Base-by-base conservation (phyloP, 495 filamentous ascomycete genomes). In the Daldinia grandis region DNA sequence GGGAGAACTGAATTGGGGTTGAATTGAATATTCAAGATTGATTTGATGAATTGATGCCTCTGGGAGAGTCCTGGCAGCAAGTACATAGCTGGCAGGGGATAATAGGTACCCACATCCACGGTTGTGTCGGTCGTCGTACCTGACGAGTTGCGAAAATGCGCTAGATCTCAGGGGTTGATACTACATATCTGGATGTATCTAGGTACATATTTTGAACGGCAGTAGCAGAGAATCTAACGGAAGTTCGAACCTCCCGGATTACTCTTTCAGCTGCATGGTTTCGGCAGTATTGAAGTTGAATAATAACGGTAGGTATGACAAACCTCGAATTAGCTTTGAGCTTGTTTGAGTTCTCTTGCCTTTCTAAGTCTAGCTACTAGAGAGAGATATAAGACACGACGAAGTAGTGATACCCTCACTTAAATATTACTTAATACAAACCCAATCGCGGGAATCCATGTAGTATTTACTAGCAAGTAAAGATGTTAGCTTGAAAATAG, bases 81-180 rank as follows among this genome's bases (percentile, higher is more conserved):
- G 15, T 50, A 64, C 55, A 57, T 59, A 42, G 59, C 6, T 21
- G 44, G 58, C 57, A 51, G 28, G 33, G 63, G 28, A 57, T 21
- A 51, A 59, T 44, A 62, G 44, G 47, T 72, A 61, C 44, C 55
- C 24, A 31, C 58, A 27, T 47, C 2, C 62, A 27, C 37, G 27
- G 47, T 47, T 33, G 19, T 49, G 56, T 54, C 62, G 38, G 37
- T 49, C 42, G 42, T 53, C 37, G 64, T 64, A 49, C 67, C 67
- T 69, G 61, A 60, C 67, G 76, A 81, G 78, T 80, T 59, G 64
- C 75, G 55, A 63, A 75, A 75, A 73, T 80, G 75, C 76, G 78
- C 76, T 80, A 82, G 76, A 76, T 77, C 69, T 66, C 56, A 74
- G 67, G 67, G 67, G 67, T 31, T 64, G 5, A 8, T 1, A 55